Evolutionary conservation across 441 rosid genomes (phyloP).

Genomic region (Euphorbia schlechtendalii): DNA sequence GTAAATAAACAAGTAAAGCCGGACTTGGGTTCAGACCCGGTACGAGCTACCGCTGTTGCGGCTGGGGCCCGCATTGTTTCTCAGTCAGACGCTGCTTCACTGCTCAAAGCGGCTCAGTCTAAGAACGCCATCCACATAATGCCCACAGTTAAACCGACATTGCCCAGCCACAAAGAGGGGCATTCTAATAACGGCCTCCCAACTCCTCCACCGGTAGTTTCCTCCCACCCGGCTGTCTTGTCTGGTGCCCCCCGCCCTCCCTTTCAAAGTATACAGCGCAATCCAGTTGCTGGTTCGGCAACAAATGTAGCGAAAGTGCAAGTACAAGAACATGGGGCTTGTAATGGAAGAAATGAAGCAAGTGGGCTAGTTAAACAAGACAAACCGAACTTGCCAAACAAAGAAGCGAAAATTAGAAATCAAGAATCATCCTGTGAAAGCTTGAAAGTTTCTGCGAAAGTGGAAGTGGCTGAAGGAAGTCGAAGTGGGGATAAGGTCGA

Average conservation of each 20-base stretch:
- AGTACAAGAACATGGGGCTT: slow-evolving; percentile 28
- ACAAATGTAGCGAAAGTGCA: slow-evolving; percentile 26
- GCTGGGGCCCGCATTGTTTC: slow-evolving; percentile 82
- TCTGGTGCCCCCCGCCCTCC: slow-evolving; percentile 23
- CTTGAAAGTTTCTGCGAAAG: slow-evolving; percentile 18
- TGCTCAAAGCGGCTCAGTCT: slow-evolving; percentile 64
- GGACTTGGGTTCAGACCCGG: slow-evolving; percentile 39
- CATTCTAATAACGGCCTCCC: slow-evolving; percentile 31
- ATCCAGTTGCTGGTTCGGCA: too few relatives aligned
- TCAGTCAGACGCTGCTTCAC: slow-evolving; percentile 49
- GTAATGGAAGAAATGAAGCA: slow-evolving; percentile 18
- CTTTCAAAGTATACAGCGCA: slow-evolving; percentile 18
- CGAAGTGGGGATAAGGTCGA: slow-evolving; percentile 11
- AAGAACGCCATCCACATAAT: slow-evolving; percentile 53
- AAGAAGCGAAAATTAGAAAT: slow-evolving; percentile 19
- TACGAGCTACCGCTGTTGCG: slow-evolving; percentile 77
- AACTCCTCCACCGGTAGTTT: slow-evolving; percentile 22
- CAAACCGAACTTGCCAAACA: too few relatives aligned
- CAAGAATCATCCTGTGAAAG: slow-evolving; percentile 20
- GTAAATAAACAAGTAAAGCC: slow-evolving; percentile 38
- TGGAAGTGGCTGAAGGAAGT: slow-evolving; percentile 27
- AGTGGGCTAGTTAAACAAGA: slow-evolving; percentile 13
- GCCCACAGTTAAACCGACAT: slow-evolving; percentile 36
- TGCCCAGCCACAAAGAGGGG: slow-evolving; percentile 33
- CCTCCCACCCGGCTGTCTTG: slow-evolving; percentile 29